Evolutionary conservation across 2,329 filamentous ascomycete species (phyloP), one percentile per base, ranked within the genome.

Genomic region (Alternaria postmessia): DNA sequence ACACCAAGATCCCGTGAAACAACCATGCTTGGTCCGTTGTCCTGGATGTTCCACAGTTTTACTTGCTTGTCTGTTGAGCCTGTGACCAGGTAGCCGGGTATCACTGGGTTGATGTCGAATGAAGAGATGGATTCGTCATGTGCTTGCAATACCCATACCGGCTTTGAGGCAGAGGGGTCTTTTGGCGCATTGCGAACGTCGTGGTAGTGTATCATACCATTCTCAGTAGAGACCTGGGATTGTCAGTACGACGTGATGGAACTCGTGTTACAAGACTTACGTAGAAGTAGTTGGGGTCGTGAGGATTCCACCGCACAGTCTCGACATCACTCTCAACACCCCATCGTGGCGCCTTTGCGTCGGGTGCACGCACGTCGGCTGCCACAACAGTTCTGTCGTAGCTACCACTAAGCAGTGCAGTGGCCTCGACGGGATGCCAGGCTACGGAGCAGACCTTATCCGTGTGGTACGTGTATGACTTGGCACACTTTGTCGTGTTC

Each of bases 361-460:
- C 92, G 14, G 94, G 93, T 22, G 94, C 92, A 67, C 95, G 88
- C 94, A 99, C 97, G 77, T 99, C 95, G 3, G 93, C 91, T n/a
- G 92, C 93, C 8, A 97, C 92, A 9, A 97, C 86, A 3, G 94
- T 98, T 66, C 93, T 89, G 79, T 99, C 95, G 81, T 98, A 99
- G 76, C 92, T 96, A 62, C 95, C 95, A 73, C 91, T 96, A 61
- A 99, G 86, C 24, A 99, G 85, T 20, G 96, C 88, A 0, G 95
- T 97, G 3, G 94, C 89, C 78, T 97, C 92, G 43, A 85, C 87
- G 0, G 91, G 87, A 82, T 98, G 93, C 95, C 96, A 99, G 67
- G 94, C 91, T 57, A 99, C 83, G 22, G 94, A 93, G 85, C 94
- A 99, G 67, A 98, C 94, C 83, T 99, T 99, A 85, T 97, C 95